A percentile compares a stretch with the other conserved stretches of the same genome.
phyloP scores from a whole-genome alignment of 1,284 basidiomycete species.

The Naganishia sp. region DNA sequence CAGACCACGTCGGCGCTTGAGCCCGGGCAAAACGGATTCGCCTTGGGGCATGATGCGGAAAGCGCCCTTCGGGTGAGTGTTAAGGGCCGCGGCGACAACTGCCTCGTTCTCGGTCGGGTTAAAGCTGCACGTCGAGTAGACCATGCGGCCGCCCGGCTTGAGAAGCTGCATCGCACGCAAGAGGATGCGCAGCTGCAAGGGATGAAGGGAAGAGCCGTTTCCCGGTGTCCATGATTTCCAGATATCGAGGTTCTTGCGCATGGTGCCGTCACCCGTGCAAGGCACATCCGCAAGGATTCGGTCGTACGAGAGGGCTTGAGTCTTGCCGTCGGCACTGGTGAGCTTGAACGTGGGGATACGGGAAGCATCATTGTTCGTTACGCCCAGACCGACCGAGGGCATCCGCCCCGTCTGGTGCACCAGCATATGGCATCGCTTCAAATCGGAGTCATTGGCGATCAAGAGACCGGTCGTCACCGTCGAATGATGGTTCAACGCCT shows the following conservation, averaged over 20 bases:
- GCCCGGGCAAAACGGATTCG: constrained; percentile 63
- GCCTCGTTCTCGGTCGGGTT: constrained; percentile 99
- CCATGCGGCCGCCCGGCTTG: constrained; percentile 80
- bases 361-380: constrained; percentile 92
- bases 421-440: constrained; percentile 92
- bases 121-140: constrained; percentile 97
- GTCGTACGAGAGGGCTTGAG: constrained; percentile 71
- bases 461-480: constrained; percentile 49
- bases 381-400: constrained; percentile 87
- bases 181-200: constrained; percentile 88
- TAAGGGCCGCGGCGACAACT: constrained; percentile 82
- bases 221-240: constrained; percentile 90
- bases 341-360: constrained; percentile 74
- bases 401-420: constrained; percentile 96
- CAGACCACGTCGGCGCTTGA: constrained; percentile 75
- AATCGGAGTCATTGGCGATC: constrained; percentile 62
- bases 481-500: constrained; percentile 53
- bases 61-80: constrained; percentile 61
- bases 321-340: constrained; percentile 41
- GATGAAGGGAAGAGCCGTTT: constrained; percentile 85
- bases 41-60: constrained; percentile 25
- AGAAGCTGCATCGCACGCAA: constrained; percentile 89
- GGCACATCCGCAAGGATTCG: constrained; percentile 96
- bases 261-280: constrained; percentile 91
- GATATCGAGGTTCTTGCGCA: constrained; percentile 91